Evolutionary conservation across 2,329 filamentous ascomycete genomes (phyloP), one percentile per base, ranked within the genome.

Genomic region (Capronia coronata): DNA sequence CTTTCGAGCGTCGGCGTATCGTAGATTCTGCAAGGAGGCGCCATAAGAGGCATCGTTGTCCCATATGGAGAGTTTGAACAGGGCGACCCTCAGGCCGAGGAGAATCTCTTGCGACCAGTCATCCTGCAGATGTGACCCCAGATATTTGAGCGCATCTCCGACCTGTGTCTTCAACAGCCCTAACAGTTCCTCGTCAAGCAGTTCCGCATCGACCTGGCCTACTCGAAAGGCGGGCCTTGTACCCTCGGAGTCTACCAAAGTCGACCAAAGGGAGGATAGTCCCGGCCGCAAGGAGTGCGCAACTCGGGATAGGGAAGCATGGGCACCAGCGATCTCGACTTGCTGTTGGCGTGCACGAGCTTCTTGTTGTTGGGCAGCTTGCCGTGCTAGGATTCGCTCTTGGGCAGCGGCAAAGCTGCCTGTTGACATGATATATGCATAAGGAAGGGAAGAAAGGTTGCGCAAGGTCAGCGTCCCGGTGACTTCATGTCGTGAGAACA

Each of bases 61-160:
- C 93, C 93, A 98, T 51, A 98, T 83, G 13, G 86, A 88, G 55
- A 98, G 78, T 69, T 98, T 98, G 75, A 96, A 98, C 6, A 98
- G 73, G 2, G 89, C 73, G 1, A 84, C 80, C 40, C 91, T 78
- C 48, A 98, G 74, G 0, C 75, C 78, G 22, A 96, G 75, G 55
- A 85, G 75, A 46, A 97, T 91, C 70, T 97, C 93, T 45, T 86
- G 76, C 11, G 83, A 82, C 82, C 87, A 96, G 62, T 94, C 87
- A 65, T 95, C 88, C 51, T 85, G 80, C 38, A 94, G 69, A 65
- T 90, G 80, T 13, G 75, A 64, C 65, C 85, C 84, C 59, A 90
- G 85, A 66, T 95, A 93, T 65, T 90, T 94, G 51, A 97, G 72
- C 10, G 83, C 93, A 58, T 96, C 88, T 58, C 82, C 84, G 25